These are phyloP conservation scores for Artemisia annua DNA, from an alignment of 129 eudicot species.

Conservation along the genomic window DNA sequence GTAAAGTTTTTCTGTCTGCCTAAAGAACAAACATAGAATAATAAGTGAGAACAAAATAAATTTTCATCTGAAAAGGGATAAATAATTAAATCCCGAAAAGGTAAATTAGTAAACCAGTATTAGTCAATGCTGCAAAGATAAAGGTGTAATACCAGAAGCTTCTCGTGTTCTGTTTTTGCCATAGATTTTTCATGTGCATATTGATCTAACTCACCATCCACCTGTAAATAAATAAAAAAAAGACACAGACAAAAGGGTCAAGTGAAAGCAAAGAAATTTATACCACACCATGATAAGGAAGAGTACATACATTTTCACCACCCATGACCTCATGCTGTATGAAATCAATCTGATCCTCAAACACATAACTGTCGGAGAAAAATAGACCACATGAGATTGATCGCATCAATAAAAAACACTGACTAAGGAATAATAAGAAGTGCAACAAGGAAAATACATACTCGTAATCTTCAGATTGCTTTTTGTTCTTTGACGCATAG, in stretches of 20 bases:
- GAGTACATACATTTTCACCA: conserved; percentile 71
- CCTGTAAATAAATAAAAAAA: conserved; percentile 39
- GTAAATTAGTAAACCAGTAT: conserved; percentile 11
- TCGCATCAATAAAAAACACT: neutral
- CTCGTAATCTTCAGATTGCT: conserved; percentile 75
- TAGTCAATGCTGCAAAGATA: conserved; percentile 8
- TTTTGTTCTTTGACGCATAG: conserved; percentile 78
- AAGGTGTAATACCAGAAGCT: conserved; percentile 63
- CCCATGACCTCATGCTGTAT: conserved; percentile 79
- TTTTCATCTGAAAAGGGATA: conserved; percentile 5
- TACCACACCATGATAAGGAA: neutral
- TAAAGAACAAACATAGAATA: conserved; percentile 31
- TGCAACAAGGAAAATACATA: conserved; percentile 32
- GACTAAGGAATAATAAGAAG: conserved; percentile 2
- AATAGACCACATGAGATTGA: conserved; percentile 5
- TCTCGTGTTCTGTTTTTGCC: conserved; percentile 78
- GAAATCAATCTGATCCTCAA: conserved; percentile 95
- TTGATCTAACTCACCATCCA: conserved; percentile 44
- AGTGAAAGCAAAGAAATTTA: neutral
- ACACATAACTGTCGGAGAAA: conserved; percentile 62
- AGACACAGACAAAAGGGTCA: conserved; percentile 5
- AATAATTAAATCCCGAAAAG: neutral
- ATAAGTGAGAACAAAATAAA: conserved; percentile 9
- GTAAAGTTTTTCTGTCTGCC: conserved; percentile 90
- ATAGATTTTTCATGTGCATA: conserved; percentile 53